These are phyloP conservation scores for Wallacemonas sp. DNA, from an alignment of 208 protist species.

Conservation along the genomic window DNA sequence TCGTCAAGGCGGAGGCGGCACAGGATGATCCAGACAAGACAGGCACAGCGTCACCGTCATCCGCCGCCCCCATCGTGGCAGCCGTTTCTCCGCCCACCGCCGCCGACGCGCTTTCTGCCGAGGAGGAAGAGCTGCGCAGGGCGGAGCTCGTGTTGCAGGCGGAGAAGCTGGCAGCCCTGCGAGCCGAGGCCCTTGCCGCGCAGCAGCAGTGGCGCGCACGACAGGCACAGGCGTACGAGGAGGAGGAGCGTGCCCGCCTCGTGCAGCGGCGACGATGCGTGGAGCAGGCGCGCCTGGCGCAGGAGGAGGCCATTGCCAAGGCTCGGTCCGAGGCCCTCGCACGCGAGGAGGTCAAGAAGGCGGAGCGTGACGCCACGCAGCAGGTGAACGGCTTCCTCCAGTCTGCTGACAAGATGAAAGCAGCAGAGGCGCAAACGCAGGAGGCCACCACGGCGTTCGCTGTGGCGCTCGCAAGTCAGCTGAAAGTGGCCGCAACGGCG, in stretches of 20 bases:
- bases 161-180: slow-evolving; percentile 5
- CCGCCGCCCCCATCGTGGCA: too few species aligned
- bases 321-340: slow-evolving; percentile 5
- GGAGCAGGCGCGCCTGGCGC: slow-evolving; percentile 30
- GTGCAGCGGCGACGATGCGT: slow-evolving; percentile 23
- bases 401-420: slow-evolving; percentile 13
- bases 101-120: slow-evolving; percentile 23
- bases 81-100: slow-evolving; percentile 19
- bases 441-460: slow-evolving; percentile 15
- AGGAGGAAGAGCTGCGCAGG: slow-evolving; percentile 24
- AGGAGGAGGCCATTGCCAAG: slow-evolving; percentile 14
- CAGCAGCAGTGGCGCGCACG: slow-evolving; percentile 10
- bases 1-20: slow-evolving; percentile 36
- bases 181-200: slow-evolving; percentile 4
- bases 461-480: not conserved
- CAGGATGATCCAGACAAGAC: too few species aligned
- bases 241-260: slow-evolving; percentile 39
- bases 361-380: slow-evolving; percentile 19
- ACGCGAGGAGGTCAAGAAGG: slow-evolving; percentile 1
- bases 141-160: not conserved
- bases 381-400: slow-evolving; percentile 33
- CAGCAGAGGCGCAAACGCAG: slow-evolving; percentile 17
- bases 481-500: not conserved
- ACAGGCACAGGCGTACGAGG: slow-evolving; percentile 17
- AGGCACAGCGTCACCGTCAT: too few species aligned